Evolutionary conservation across 257 asterid species (phyloP).

Genomic region (Nicotiana otophora): DNA sequence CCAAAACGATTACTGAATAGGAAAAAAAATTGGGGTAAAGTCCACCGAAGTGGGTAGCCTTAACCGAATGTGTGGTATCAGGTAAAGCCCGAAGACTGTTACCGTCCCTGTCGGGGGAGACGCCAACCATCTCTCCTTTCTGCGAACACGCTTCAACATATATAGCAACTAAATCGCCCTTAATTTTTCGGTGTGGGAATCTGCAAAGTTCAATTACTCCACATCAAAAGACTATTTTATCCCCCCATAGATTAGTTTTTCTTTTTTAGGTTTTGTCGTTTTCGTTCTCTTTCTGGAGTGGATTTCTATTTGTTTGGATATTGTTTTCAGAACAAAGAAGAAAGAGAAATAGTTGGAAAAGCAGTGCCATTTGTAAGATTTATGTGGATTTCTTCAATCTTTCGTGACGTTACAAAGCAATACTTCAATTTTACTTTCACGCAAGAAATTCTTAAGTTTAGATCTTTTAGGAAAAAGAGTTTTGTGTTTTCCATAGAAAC

Average conservation of each 20-base stretch:
- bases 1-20: too few relatives aligned
- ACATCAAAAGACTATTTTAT: too few relatives aligned
- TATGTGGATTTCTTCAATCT: too few relatives aligned
- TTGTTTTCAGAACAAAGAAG: not conserved
- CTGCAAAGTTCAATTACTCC: too few relatives aligned
- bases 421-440: not conserved
- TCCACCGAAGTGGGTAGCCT: not conserved
- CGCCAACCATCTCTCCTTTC: not conserved
- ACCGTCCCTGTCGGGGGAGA: not conserved
- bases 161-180: not conserved
- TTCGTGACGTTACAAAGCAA: not conserved
- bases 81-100: not conserved
- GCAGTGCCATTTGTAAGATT: not conserved
- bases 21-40: not conserved
- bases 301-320: too few relatives aligned
- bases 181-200: not conserved
- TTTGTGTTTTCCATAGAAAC: not conserved
- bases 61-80: not conserved
- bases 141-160: not conserved
- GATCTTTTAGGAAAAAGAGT: too few relatives aligned
- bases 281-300: too few relatives aligned
- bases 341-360: too few relatives aligned
- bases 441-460: not conserved
- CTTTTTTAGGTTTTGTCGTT: too few relatives aligned
- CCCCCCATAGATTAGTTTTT: too few relatives aligned